A percentile compares a stretch with the other conserved stretches of the same genome.
Conservation (phyloP, 345 rosid species). For the Limnanthes douglasii region DNA sequence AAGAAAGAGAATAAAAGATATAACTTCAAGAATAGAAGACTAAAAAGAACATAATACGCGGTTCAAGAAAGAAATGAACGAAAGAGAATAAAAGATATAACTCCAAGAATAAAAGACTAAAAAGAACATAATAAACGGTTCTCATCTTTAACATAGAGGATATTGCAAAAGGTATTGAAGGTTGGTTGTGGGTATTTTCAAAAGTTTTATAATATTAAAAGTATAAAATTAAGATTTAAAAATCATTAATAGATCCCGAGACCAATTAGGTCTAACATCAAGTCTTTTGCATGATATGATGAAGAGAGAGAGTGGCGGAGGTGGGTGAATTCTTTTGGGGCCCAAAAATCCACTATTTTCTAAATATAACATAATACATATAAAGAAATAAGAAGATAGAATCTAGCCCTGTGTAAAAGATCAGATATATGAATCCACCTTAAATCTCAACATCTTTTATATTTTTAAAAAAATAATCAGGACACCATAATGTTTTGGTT, state of each 20-base stretch:
- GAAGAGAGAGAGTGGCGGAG: no score
- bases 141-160: constrained; percentile 99
- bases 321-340: no score
- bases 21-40: constrained; percentile 68
- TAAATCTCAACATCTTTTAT: no score
- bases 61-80: no score
- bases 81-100: constrained; percentile 42
- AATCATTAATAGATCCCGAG: neutral
- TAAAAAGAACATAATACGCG: constrained; percentile 86
- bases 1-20: constrained; percentile 34
- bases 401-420: no score
- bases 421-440: no score
- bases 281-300: constrained; percentile 71
- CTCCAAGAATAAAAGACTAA: constrained; percentile 61
- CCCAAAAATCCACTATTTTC: no score
- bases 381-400: no score
- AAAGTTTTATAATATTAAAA: no score
- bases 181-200: constrained; percentile 29
- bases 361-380: no score
- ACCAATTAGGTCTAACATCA: constrained; percentile 3
- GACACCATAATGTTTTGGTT: no score
- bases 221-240: neutral
- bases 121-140: constrained; percentile 84
- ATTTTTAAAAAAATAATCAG: no score
- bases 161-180: constrained; percentile 95